Evolutionary conservation across 768 basidiomycete species (phyloP), one percentile per base, ranked within the genome.

Genomic region (Pleurotus citrinopileatus): DNA sequence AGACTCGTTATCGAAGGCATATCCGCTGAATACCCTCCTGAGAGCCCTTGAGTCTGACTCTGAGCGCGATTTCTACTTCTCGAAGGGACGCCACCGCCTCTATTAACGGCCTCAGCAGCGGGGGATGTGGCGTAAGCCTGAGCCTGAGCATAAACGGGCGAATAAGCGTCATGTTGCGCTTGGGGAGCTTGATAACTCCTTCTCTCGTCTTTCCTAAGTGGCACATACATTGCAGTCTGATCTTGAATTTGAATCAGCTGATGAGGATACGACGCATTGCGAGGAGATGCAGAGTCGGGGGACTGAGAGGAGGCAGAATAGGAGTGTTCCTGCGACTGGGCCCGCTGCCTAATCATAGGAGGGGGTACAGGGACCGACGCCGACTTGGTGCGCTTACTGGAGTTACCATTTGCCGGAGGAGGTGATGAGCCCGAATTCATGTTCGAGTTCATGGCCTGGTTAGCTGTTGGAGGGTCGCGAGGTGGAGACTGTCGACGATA

Each of bases 261-360:
- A n/a, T n/a, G n/a, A n/a, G n/a, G n/a, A n/a, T n/a, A n/a, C n/a
- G n/a, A n/a, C n/a, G n/a, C n/a, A n/a, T n/a, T n/a, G n/a, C n/a
- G n/a, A n/a, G n/a, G n/a, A n/a, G n/a, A n/a, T n/a, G n/a, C n/a
- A n/a, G n/a, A n/a, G n/a, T n/a, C n/a, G n/a, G n/a, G n/a, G n/a
- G n/a, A n/a, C n/a, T n/a, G n/a, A n/a, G n/a, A n/a, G n/a, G n/a
- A n/a, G n/a, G n/a, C n/a, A 6, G 29, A 32, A 6, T 32, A 13
- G 2, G 45, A 47, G 13, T 47, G 28, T 12, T 47, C 45, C 22
- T 28, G 45, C 27, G 27, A 28, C 22, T 47, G 45, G 5, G 48
- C 34, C 10, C 48, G n/a, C 32, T 51, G 48, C n/a, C 48, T 28
- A n/a, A 25, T 26, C 48, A 51, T 51, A 2, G 48, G 29, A 51